Base-by-base conservation (phyloP, 2,329 filamentous ascomycete genomes). In the Aspergillus costaricaensis region DNA sequence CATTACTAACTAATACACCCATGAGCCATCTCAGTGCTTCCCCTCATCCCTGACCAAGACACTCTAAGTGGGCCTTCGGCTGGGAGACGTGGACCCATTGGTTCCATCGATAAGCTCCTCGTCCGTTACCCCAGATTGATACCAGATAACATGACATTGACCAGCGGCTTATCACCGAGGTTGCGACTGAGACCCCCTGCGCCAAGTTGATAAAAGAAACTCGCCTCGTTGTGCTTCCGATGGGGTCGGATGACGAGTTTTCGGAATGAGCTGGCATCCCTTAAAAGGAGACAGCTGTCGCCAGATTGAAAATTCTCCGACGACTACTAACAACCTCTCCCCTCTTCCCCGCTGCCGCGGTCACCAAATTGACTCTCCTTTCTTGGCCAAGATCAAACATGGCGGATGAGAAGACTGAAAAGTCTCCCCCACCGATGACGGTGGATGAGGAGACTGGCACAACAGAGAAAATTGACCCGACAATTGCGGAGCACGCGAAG, bases 401-500 rank as follows among this genome's bases (percentile, higher is more conserved):
- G 57, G 60, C 62, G 17, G 76, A 32, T 77, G 82, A 70, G 80
- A 82, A 38, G 77, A 75, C 79, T 76, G 82, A 70, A 80, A 82
- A 38, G 77, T 76, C 79, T 10, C 19, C 55, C 23, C 36, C 21
- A n/a, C 58, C 23, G 7, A 17, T 59, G 23, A 50, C 56, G 6
- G 59, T 67, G n/a, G 67, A 72, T 36, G 49, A 69, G 7, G 70
- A 70, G 55, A 66, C 54, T 7, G 55, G 44, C 39, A 54, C 47
- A 19, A 43, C 32, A 23, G 67, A 64, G 43, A 53, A 68, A 50
- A 49, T 69, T 36, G 70, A 74, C 49, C 65, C 69, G n/a, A 76
- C 70, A 6, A 72, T 83, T 36, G 69, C 82, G 57, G 79, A 83
- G 65, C 83, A 85, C 66, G 79, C 81, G 2, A 79, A 84, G 57